These are phyloP conservation scores for Wickerhamiella sorbophila DNA, from an alignment of 805 yeast genomes.

Conservation along the genomic window DNA sequence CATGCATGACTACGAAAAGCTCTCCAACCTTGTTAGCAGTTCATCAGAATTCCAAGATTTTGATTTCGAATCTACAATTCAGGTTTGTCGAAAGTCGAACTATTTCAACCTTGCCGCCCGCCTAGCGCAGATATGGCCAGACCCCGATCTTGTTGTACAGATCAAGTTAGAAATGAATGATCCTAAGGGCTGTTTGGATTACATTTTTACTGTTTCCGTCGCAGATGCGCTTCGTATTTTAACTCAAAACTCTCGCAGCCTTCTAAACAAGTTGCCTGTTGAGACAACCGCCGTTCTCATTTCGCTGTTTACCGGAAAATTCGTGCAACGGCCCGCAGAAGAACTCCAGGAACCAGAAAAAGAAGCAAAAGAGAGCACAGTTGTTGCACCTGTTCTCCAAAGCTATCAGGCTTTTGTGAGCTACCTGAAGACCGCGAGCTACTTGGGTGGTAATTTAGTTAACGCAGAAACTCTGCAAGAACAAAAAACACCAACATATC, in stretches of 20 bases:
- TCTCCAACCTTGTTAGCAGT: conserved; percentile 41
- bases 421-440: conserved; percentile 28
- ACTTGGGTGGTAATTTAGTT: conserved; percentile 13
- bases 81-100: conserved; percentile 58
- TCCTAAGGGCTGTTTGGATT: conserved; percentile 45
- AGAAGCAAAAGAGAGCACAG: not conserved
- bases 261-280: conserved; percentile 57
- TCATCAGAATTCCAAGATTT: conserved; percentile 31
- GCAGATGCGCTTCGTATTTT: conserved; percentile 67
- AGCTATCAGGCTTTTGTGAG: conserved; percentile 45
- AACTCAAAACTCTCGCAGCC: conserved; percentile 45
- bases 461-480: conserved; percentile 12
- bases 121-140: conserved; percentile 56
- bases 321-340: conserved; percentile 29
- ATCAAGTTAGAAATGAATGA: conserved; percentile 56
- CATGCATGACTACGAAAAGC: conserved; percentile 43
- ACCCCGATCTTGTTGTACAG: conserved; percentile 61
- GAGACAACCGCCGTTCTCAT: conserved; percentile 73
- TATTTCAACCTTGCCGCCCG: conserved; percentile 51
- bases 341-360: conserved; percentile 4
- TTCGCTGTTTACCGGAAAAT: conserved; percentile 79
- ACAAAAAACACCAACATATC: conserved; percentile 33
- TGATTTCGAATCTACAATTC: conserved; percentile 53
- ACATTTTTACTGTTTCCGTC: conserved; percentile 50
- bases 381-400: conserved; percentile 29